These are phyloP conservation scores for Calvatia gigantea DNA, from an alignment of 768 basidiomycete genomes.

Conservation along the genomic window DNA sequence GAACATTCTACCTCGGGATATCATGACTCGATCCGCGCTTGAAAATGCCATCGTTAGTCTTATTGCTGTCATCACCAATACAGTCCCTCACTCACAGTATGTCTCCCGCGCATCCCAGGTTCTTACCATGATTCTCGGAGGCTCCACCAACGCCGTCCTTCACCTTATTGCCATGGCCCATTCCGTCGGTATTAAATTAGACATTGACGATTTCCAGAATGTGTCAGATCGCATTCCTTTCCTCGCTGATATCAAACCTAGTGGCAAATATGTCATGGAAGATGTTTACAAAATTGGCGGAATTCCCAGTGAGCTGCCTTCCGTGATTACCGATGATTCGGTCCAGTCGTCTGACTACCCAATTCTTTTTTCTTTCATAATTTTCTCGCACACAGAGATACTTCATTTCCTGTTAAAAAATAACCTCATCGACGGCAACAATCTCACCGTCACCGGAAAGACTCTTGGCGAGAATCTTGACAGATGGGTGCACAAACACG, in stretches of 20 bases:
- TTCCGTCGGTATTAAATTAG: slow-evolving; percentile 86
- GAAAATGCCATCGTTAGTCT: slow-evolving; percentile 91
- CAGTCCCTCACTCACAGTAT: slow-evolving; percentile 4
- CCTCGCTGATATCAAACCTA: slow-evolving; percentile 94
- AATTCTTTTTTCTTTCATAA: background rate
- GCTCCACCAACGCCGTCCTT: slow-evolving; percentile 96
- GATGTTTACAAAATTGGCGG: slow-evolving; percentile 95
- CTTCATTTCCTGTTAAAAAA: slow-evolving; percentile 83
- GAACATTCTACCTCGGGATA: slow-evolving; percentile 90
- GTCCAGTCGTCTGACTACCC: background rate
- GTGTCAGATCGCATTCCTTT: slow-evolving; percentile 94
- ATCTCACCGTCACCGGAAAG: slow-evolving; percentile 86
- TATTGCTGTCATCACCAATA: slow-evolving; percentile 1
- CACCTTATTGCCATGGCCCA: slow-evolving; percentile 97
- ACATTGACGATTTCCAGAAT: slow-evolving; percentile 88
- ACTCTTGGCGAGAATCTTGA: slow-evolving; percentile 93
- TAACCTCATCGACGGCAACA: slow-evolving; percentile 86
- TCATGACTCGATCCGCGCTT: slow-evolving; percentile 96
- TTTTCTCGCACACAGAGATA: slow-evolving; percentile 50
- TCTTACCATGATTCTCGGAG: slow-evolving; percentile 94
- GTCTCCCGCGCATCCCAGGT: slow-evolving; percentile 52
- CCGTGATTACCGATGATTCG: background rate
- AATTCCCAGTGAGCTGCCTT: slow-evolving; percentile 78
- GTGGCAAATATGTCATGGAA: slow-evolving; percentile 98
- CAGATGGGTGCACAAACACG: slow-evolving; percentile 77